phyloP scores from a whole-genome alignment of 768 basidiomycete species.

The Agrocybe praecox region DNA sequence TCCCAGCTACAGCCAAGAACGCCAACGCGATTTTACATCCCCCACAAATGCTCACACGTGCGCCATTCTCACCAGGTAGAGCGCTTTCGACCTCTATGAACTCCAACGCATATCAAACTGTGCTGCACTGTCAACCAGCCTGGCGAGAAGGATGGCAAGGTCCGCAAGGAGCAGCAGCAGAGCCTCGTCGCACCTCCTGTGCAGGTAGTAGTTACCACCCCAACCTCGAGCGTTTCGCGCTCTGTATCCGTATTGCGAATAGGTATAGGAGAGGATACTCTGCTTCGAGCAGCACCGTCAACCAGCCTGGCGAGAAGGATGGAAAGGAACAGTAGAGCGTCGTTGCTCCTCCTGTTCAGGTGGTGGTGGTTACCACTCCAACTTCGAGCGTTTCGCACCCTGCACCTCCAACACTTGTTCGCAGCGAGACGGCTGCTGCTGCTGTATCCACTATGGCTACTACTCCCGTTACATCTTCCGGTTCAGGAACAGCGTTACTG shows the following conservation, averaged over 20 bases:
- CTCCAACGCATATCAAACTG: no score
- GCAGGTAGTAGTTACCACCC: no score
- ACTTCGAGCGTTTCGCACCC: slow-evolving; percentile 39
- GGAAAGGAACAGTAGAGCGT: neutral
- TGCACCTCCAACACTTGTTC: slow-evolving; percentile 13
- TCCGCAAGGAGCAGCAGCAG: no score
- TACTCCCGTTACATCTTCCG: slow-evolving; percentile 33
- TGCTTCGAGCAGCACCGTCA: slow-evolving; percentile 34
- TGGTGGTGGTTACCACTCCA: slow-evolving; percentile 43
- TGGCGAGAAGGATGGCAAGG: no score
- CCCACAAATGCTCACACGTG: neutral
- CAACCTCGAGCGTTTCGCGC: no score
- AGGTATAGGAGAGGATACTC: slow-evolving; percentile 32
- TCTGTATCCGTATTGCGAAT: neutral
- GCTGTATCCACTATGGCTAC: slow-evolving; percentile 17
- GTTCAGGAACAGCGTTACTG: slow-evolving; percentile 53
- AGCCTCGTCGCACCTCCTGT: no score
- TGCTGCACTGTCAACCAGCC: no score
- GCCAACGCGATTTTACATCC: neutral
- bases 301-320: slow-evolving; percentile 20
- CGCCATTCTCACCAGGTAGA: neutral
- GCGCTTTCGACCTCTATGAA: neutral
- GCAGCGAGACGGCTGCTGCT: slow-evolving; percentile 2
- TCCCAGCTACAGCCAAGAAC: neutral
- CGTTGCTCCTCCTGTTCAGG: slow-evolving; percentile 33